A percentile compares a stretch with the other conserved stretches of the same genome.
These are phyloP conservation scores for Zalaria obscura DNA, from an alignment of 2,329 filamentous ascomycete genomes.

Conservation along the genomic window DNA sequence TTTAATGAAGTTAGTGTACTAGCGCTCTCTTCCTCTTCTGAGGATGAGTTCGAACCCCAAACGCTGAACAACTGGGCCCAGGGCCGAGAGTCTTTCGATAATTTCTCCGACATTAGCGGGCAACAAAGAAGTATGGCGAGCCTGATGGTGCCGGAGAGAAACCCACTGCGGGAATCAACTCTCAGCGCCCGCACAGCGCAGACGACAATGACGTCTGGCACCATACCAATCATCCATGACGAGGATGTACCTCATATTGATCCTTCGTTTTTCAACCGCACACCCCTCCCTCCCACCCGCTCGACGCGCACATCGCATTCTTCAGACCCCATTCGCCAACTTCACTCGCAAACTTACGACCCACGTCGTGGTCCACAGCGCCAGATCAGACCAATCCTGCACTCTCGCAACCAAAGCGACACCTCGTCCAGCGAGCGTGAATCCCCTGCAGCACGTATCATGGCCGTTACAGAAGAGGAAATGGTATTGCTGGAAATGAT, in stretches of 20 bases:
- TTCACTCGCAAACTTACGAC: background rate
- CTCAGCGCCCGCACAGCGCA: slow-evolving; percentile 5
- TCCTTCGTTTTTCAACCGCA: slow-evolving; percentile 4
- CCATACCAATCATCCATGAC: slow-evolving; percentile 12
- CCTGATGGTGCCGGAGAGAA: slow-evolving; percentile 1
- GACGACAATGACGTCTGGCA: slow-evolving; percentile 13
- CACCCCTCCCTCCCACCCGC: slow-evolving; percentile 6
- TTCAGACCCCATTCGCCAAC: background rate
- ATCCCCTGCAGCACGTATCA: slow-evolving; percentile 12
- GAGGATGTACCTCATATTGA: slow-evolving; percentile 2
- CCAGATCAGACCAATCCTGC: background rate
- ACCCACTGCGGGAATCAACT: slow-evolving; percentile 4
- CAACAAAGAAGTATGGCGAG: background rate
- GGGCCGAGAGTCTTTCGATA: slow-evolving; percentile 3
- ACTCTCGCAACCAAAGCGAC: background rate
- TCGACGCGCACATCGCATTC: background rate
- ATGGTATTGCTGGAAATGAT: slow-evolving; percentile 35
- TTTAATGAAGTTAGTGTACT: slow-evolving; percentile 7
- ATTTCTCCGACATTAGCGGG: slow-evolving; percentile 3
- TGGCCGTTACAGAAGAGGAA: slow-evolving; percentile 36
- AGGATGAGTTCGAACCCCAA: slow-evolving; percentile 1
- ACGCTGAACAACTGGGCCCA: background rate
- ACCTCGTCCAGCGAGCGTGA: slow-evolving; percentile 1
- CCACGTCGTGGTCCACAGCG: background rate
- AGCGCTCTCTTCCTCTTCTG: slow-evolving; percentile 6